Percentiles rank a stretch among this genome's conserved stretches.
These are phyloP conservation scores for Colletotrichum sp. DNA, from an alignment of 2,329 filamentous ascomycete species.

Conservation along the genomic window DNA sequence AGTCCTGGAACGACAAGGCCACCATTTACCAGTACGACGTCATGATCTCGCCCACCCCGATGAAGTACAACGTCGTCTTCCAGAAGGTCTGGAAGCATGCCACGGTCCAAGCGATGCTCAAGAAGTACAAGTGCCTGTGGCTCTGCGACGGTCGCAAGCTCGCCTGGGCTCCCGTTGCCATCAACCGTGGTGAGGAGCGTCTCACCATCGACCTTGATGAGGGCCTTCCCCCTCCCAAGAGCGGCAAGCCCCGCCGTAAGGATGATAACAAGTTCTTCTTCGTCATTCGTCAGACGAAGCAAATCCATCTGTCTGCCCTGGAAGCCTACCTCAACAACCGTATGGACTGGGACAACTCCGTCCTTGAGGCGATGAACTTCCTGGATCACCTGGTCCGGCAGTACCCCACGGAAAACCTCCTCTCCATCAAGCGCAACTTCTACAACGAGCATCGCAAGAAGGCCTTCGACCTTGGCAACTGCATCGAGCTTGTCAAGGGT, in stretches of 20 bases:
- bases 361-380: constrained; percentile 86
- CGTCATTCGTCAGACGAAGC: constrained; percentile 67
- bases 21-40: constrained; percentile 88
- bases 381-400: constrained; percentile 89
- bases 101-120: constrained; percentile 60
- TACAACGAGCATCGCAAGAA: constrained; percentile 64
- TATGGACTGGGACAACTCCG: constrained; percentile 65
- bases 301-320: constrained; percentile 71
- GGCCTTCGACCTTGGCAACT: constrained; percentile 59
- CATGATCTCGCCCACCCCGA: constrained; percentile 63
- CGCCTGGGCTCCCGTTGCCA: constrained; percentile 65
- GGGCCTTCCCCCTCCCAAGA: constrained; percentile 53
- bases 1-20: constrained; percentile 56
- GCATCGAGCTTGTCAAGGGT: constrained; percentile 81
- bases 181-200: constrained; percentile 54
- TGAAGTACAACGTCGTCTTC: constrained; percentile 68
- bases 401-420: constrained; percentile 70
- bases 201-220: constrained; percentile 75
- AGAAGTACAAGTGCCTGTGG: constrained; percentile 56
- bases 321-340: constrained; percentile 68
- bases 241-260: constrained; percentile 31
- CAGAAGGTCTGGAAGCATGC: constrained; percentile 78
- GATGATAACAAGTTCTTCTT: constrained; percentile 61
- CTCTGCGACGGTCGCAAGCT: constrained; percentile 86
- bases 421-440: constrained; percentile 82